These are phyloP conservation scores for Lentinula novae-zelandiae DNA, from an alignment of 1,284 basidiomycete species.

Conservation along the genomic window DNA sequence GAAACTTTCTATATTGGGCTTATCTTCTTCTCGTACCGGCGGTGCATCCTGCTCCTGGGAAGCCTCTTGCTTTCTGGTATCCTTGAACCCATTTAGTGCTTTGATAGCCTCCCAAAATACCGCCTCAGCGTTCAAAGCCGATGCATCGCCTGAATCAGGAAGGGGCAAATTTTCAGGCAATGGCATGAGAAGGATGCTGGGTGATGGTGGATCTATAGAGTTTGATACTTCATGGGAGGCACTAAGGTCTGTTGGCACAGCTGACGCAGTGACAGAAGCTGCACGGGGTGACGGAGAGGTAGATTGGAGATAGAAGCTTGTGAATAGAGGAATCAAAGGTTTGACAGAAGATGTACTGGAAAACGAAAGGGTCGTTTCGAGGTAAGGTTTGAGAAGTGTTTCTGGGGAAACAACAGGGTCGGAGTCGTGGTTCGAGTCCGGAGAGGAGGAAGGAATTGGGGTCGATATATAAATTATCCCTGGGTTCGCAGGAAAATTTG, in stretches of 20 bases:
- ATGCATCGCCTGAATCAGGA: constrained; percentile 55
- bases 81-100: constrained; percentile 17
- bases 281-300: constrained; percentile 14
- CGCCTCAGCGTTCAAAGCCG: constrained; percentile 54
- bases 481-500: constrained; percentile 21
- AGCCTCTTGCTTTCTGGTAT: neutral
- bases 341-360: constrained; percentile 9
- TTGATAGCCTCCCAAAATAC: constrained; percentile 55
- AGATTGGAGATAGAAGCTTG: constrained; percentile 52
- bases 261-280: neutral
- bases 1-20: constrained; percentile 31
- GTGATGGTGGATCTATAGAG: neutral
- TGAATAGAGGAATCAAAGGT: constrained; percentile 42
- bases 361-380: constrained; percentile 36
- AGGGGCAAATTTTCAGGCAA: constrained; percentile 37
- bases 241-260: neutral
- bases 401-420: constrained; percentile 33
- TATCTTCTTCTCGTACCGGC: neutral
- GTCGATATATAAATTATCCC: constrained; percentile 63
- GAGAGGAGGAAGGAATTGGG: constrained; percentile 30
- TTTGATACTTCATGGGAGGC: neutral
- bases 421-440: neutral
- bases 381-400: constrained; percentile 56
- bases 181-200: constrained; percentile 21
- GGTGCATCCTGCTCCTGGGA: neutral